Evolutionary conservation across 305 asterid species (phyloP), one percentile per base, ranked within the genome.

Genomic region (Lippia alba): DNA sequence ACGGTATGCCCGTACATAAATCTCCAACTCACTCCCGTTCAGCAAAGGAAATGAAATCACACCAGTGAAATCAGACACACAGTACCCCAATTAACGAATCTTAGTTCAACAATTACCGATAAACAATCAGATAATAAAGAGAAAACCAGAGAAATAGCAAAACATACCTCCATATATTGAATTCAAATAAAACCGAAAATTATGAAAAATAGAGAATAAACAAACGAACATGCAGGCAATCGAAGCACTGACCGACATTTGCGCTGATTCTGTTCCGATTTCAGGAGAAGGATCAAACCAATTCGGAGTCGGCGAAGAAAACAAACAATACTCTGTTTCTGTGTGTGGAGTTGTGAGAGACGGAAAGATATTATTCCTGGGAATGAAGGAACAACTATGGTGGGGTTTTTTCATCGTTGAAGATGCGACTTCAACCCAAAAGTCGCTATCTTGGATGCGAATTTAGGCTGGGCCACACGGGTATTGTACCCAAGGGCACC

Each of bases 181-280:
- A 12, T 51, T 33, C 62, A 61, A 45, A 36, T 6, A 41, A 32
- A 53, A 44, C 41, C 4, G 57, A 64, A 66, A 34, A 51, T 4
- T 1, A 18, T 51, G 19, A 32, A 33, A 33, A 18, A 12, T 5
- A 2, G n/a, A n/a, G n/a, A 34, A 34, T n/a, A n/a, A 45, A 67
- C 14, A 15, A 71, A 75, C 44, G 67, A 36, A 73, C 39, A 77
- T 57, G 59, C 67, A 71, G 71, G 8, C 50, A 46, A 55, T 45
- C 67, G 57, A 56, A 55, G 18, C 24, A 78, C 87, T 73, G 14
- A 83, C 87, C 83, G 85, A 67, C 87, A 83, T 83, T 34, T 46
- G 57, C 36, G 50, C 73, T 61, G 4, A 77, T 75, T 46, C n/a
- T n/a, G n/a, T n/a, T n/a, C n/a, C n/a, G n/a, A n/a, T n/a, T n/a